Evolutionary conservation across 1,284 basidiomycete species (phyloP).

Genomic region (Sanguinoderma infundibulare): DNA sequence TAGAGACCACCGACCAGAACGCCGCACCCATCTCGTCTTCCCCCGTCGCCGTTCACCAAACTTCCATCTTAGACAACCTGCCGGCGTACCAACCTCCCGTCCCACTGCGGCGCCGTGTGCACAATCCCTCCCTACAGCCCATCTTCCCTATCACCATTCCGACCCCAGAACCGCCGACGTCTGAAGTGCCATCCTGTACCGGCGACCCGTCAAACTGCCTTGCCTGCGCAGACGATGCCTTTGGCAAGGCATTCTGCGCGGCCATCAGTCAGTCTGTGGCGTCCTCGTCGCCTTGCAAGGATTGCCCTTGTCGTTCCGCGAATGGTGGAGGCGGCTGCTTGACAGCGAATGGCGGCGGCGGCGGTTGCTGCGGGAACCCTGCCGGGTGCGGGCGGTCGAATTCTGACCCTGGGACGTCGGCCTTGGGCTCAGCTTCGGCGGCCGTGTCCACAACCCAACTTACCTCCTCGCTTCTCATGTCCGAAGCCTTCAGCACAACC

Average conservation of each 20-base stretch:
- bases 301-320: slow-evolving; percentile 50
- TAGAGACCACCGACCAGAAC: slow-evolving; percentile 36
- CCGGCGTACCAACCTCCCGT: slow-evolving; percentile 80
- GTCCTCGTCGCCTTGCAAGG: slow-evolving; percentile 50
- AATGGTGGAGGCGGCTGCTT: slow-evolving; percentile 22
- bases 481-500: slow-evolving; percentile 27
- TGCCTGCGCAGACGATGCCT: slow-evolving; percentile 80
- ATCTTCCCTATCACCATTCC: slow-evolving; percentile 55
- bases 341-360: slow-evolving; percentile 7
- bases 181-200: slow-evolving; percentile 46
- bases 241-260: slow-evolving; percentile 86
- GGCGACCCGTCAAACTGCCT: slow-evolving; percentile 72
- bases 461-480: slow-evolving; percentile 23
- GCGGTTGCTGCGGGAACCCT: slow-evolving; percentile 36
- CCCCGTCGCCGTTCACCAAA: slow-evolving; percentile 15
- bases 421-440: background rate
- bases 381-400: slow-evolving; percentile 28
- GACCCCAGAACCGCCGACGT: slow-evolving; percentile 48
- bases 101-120: slow-evolving; percentile 64
- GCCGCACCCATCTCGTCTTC: slow-evolving; percentile 21
- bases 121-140: slow-evolving; percentile 43
- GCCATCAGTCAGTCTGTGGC: slow-evolving; percentile 70
- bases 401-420: background rate
- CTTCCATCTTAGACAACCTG: slow-evolving; percentile 74
- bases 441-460: slow-evolving; percentile 7